Conservation (phyloP, 345 rosid genomes). For the Corymbia maculata region DNA sequence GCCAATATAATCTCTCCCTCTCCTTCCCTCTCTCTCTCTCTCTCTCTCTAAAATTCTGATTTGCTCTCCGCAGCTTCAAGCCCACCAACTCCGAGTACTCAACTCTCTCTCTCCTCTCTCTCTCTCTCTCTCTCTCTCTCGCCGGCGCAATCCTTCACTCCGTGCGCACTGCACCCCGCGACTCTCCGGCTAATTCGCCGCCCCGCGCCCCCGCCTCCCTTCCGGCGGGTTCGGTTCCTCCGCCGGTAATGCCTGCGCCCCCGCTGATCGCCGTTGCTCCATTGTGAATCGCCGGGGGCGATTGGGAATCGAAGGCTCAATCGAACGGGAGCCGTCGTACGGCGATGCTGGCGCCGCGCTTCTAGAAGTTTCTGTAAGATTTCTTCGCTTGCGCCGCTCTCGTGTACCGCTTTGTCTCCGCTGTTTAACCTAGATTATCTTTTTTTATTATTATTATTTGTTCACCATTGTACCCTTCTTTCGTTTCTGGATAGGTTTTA, state of each 20-base stretch:
- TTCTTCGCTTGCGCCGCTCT: neutral
- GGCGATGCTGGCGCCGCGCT: neutral
- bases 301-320: neutral
- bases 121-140: rapidly evolving
- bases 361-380: neutral
- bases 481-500: neutral
- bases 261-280: neutral
- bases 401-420: neutral
- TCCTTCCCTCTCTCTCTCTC: neutral
- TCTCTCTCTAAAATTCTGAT: neutral
- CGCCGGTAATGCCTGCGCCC: neutral
- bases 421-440: neutral
- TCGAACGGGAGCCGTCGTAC: neutral
- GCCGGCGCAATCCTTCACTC: neutral
- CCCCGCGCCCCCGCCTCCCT: neutral
- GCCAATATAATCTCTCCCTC: neutral
- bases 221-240: neutral
- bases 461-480: neutral
- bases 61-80: neutral
- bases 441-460: too few species aligned
- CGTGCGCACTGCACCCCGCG: neutral
- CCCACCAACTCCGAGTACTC: neutral
- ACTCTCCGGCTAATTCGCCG: neutral
- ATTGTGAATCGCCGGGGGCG: neutral
- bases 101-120: neutral